Evolutionary conservation across 306 rosid species (phyloP), one percentile per base, ranked within the genome.

Genomic region (Fagus sylvatica): DNA sequence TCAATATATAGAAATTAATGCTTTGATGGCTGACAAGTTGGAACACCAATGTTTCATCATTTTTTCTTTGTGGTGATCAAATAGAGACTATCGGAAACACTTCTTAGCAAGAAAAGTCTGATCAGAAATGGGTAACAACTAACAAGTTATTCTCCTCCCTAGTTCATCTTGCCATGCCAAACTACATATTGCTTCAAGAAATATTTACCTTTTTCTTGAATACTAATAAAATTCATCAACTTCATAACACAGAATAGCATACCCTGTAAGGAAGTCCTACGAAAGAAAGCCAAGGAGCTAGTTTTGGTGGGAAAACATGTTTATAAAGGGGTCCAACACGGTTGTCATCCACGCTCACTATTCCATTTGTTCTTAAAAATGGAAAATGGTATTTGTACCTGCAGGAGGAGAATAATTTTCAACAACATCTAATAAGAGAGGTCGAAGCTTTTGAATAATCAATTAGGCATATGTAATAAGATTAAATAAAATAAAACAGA

Each of bases 271-370:
- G 83, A 4, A 79, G 32, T 6, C 83, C 78, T 9, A 79, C 43
- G 30, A 73, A 73, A 65, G 83, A 72, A 30, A 73, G 78, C 83
- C 78, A 54, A 51, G 70, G 83, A 64, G 83, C 74, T n/a, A 79
- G 53, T 49, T 13, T 1, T 55, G 83, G 83, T 0, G 78, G 83
- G 48, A 79, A 79, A 13, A 79, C 64, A 60, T 79, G 83, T 30
- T 79, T 41, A 17, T 73, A 79, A 2, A 79, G 71, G 1, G 69
- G 74, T 16, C 78, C 78, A 22, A 79, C 61, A 0, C 78, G 28
- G 59, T 73, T 79, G 69, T 79, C 74, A 12, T 79, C 69, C 43
- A 79, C 48, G 36, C 60, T 65, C 33, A 80, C 76, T 68, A 59
- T 49, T 30, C 72, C 84, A 51, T 80, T 51, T 53, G 79, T 80